Conservation (phyloP, 108 stramenopile genomes). For the Hondaea fermentalgiana region DNA sequence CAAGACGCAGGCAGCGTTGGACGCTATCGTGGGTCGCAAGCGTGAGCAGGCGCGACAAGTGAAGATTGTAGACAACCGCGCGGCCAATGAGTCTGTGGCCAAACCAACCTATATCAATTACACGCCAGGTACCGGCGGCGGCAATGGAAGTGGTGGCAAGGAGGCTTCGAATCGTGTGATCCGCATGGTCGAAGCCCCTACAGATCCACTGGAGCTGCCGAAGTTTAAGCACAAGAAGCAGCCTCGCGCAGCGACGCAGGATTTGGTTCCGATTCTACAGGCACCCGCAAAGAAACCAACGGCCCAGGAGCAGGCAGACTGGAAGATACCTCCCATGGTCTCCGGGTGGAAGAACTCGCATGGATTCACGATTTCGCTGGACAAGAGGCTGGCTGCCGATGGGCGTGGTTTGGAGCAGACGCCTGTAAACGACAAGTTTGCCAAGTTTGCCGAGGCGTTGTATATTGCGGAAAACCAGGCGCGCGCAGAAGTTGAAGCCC, state of each 20-base stretch:
- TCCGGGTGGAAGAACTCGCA: conserved; percentile 96
- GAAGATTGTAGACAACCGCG: conserved; percentile 50
- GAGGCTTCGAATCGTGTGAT: conserved; percentile 73
- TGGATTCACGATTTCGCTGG: conserved; percentile 94
- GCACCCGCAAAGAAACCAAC: conserved; percentile 49
- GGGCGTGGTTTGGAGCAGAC: conserved; percentile 84
- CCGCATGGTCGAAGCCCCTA: conserved; percentile 89
- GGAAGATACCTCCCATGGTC: conserved; percentile 96
- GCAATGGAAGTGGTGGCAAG: conserved; percentile 91
- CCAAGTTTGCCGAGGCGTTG: conserved; percentile 76
- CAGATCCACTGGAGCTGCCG: conserved; percentile 98
- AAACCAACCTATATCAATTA: conserved; percentile 82
- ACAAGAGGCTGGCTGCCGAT: conserved; percentile 96
- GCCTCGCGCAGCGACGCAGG: conserved; percentile 30
- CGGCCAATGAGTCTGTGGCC: conserved; percentile 20
- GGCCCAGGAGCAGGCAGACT: conserved; percentile 58
- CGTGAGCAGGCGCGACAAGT: conserved; percentile 42
- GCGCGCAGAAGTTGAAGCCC: conserved; percentile 78
- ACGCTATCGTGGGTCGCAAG: conserved; percentile 61
- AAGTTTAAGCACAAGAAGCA: conserved; percentile 95
- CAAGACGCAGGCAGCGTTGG: conserved; percentile 76
- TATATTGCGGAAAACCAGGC: conserved; percentile 93
- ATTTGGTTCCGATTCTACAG: conserved; percentile 63
- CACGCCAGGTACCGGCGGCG: conserved; percentile 80
- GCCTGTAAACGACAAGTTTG: conserved; percentile 88